Conservation (phyloP, 2,329 filamentous ascomycete genomes). For the Aspergillus persii region DNA sequence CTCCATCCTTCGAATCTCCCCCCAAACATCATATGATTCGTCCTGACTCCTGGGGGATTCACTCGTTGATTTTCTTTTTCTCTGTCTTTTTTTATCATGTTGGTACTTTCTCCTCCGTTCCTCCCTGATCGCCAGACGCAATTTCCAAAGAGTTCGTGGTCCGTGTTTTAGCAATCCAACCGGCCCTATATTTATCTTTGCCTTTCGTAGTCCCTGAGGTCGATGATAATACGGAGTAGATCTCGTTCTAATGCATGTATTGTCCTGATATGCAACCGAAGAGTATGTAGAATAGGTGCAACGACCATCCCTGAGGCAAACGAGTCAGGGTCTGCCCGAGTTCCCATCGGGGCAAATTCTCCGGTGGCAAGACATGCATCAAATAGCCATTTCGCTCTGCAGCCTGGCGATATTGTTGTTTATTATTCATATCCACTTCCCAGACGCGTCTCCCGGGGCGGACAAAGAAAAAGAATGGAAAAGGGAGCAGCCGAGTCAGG, state of each 20-base stretch:
- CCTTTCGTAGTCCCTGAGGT: background rate
- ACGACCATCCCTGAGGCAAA: too few species aligned
- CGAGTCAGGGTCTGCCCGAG: too few species aligned
- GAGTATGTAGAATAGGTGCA: background rate
- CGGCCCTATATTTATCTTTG: background rate
- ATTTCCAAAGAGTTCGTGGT: constrained; percentile 19
- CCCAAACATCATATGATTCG: too few species aligned
- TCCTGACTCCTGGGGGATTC: too few species aligned
- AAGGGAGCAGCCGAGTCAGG: constrained; percentile 6
- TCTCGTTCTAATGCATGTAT: too few species aligned
- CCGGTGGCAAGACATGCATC: background rate
- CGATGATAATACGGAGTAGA: too few species aligned
- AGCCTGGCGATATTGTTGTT: background rate
- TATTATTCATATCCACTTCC: background rate
- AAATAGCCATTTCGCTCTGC: background rate
- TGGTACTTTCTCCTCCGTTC: background rate
- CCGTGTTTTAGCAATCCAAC: constrained; percentile 16
- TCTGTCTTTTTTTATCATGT: background rate
- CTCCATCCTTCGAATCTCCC: too few species aligned
- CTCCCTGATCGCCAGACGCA: constrained; percentile 7
- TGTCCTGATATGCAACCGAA: too few species aligned
- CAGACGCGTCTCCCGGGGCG: background rate
- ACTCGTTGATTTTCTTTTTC: background rate
- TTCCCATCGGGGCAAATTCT: background rate
- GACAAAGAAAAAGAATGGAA: background rate